phyloP scores from a whole-genome alignment of 2,329 filamentous ascomycete species.

The Calonectria ilicicola region DNA sequence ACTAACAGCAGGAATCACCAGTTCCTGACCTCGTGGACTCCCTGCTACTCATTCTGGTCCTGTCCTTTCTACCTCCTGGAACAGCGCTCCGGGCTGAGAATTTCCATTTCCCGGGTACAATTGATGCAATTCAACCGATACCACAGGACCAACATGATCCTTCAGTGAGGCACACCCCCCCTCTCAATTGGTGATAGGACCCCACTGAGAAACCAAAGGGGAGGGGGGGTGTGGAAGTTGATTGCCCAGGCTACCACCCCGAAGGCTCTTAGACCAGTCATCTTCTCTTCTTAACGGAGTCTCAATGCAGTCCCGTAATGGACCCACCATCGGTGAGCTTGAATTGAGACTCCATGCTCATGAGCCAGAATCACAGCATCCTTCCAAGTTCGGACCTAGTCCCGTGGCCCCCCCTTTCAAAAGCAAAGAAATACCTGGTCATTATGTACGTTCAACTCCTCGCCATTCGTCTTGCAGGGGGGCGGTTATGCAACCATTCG shows the following conservation, averaged over 20 bases:
- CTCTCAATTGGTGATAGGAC: not conserved
- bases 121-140: slow-evolving; percentile 4
- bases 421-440: slow-evolving; percentile 26
- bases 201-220: not conserved
- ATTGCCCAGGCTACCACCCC: slow-evolving; percentile 1
- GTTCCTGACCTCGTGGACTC: not conserved
- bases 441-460: slow-evolving; percentile 23
- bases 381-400: slow-evolving; percentile 34
- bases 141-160: slow-evolving; percentile 7
- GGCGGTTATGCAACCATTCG: slow-evolving; percentile 38
- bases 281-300: slow-evolving; percentile 35
- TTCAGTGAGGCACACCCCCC: not conserved
- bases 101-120: not conserved
- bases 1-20: not conserved
- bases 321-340: slow-evolving; percentile 33
- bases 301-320: slow-evolving; percentile 23
- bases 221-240: slow-evolving; percentile 21
- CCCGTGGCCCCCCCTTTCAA: slow-evolving; percentile 20
- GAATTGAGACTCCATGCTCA: slow-evolving; percentile 21
- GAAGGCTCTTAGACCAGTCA: slow-evolving; percentile 29
- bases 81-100: not conserved
- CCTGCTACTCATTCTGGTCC: not conserved
- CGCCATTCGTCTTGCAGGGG: slow-evolving; percentile 29
- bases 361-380: slow-evolving; percentile 24
- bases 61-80: not conserved